These are phyloP conservation scores for Thuidium tamariscinum DNA, from an alignment of 225 moss, liverwort and hornwort genomes.

Conservation along the genomic window DNA sequence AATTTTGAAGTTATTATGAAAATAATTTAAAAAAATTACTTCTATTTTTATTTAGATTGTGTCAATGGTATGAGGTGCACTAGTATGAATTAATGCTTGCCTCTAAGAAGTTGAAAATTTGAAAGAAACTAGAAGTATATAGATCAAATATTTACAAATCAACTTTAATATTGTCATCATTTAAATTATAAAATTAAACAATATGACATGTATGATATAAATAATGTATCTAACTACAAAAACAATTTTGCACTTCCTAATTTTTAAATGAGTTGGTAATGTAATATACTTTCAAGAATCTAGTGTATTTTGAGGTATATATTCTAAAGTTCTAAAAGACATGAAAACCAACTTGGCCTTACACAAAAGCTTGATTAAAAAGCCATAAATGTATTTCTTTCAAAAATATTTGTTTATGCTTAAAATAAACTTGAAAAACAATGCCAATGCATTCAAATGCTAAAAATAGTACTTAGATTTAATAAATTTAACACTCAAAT, in stretches of 20 bases:
- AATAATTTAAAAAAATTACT: no score
- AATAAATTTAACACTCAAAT: neutral
- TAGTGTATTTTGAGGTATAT: neutral
- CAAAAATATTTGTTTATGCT: fast-evolving
- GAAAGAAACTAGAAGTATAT: neutral
- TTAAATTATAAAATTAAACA: neutral
- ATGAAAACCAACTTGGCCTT: neutral
- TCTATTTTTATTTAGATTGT: no score
- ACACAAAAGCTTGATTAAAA: neutral
- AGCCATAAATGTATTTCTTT: fast-evolving
- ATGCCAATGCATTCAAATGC: neutral
- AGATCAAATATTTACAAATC: neutral
- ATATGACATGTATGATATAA: neutral
- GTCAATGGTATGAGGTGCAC: no score
- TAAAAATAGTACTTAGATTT: neutral
- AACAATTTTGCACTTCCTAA: no score
- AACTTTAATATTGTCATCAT: neutral
- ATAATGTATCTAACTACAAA: neutral
- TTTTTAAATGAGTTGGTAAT: neutral
- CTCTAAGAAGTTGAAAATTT: neutral
- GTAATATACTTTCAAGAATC: neutral
- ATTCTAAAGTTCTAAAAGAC: neutral
- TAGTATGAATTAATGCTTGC: neutral
- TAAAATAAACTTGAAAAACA: neutral
- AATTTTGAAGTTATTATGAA: no score